These are phyloP conservation scores for Ogataea haglerorum DNA, from an alignment of 805 yeast genomes.

Conservation along the genomic window DNA sequence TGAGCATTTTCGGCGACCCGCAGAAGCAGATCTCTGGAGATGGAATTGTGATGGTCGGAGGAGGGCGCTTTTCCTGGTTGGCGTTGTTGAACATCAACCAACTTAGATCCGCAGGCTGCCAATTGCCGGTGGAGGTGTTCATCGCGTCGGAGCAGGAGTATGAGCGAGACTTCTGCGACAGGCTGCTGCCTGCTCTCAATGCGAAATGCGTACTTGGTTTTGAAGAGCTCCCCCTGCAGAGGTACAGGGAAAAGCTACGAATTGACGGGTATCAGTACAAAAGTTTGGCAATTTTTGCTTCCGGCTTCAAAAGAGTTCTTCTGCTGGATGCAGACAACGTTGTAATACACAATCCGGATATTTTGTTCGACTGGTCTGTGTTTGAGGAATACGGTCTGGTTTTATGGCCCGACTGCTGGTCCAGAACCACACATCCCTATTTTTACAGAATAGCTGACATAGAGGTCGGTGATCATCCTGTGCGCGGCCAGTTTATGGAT, in stretches of 20 bases:
- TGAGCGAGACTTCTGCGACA: conserved; percentile 45
- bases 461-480: conserved; percentile 34
- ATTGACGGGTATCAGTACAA: conserved; percentile 50
- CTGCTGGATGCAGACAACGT: conserved; percentile 52
- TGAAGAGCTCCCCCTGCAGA: conserved; percentile 28
- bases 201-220: conserved; percentile 45
- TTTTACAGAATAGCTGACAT: conserved; percentile 52
- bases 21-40: conserved; percentile 12
- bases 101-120: conserved; percentile 40
- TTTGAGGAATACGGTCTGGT: conserved; percentile 44
- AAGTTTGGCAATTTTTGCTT: conserved; percentile 45
- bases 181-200: conserved; percentile 37
- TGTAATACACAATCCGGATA: conserved; percentile 41
- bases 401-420: conserved; percentile 72
- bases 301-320: conserved; percentile 44
- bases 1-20: conserved; percentile 32
- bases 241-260: conserved; percentile 23
- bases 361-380: conserved; percentile 42
- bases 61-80: conserved; percentile 50
- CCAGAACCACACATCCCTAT: conserved; percentile 61
- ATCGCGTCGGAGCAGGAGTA: conserved; percentile 43
- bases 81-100: conserved; percentile 47
- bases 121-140: conserved; percentile 50
- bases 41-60: conserved; percentile 52
- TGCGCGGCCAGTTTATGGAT: conserved; percentile 31